Base-by-base conservation (phyloP, 1,139 yeast species). In the Cylindricascospora bacillispora region DNA sequence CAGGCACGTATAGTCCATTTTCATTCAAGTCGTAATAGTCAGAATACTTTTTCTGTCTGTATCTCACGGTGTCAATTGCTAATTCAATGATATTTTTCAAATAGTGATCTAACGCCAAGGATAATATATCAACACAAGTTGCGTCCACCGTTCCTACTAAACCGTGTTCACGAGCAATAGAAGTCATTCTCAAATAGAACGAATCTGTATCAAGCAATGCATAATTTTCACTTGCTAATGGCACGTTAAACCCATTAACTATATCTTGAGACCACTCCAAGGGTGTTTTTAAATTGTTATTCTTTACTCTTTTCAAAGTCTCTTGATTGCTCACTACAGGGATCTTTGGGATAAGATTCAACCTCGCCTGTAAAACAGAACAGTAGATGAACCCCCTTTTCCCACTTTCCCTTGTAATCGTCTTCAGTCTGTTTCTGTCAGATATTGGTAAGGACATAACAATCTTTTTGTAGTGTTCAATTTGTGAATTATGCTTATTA, bases 191-290 rank as follows among this genome's bases (percentile, higher is more conserved):
- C 21, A 75, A 63, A 30, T 73, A 69, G 30, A 92, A 57, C 28
- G 69, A 67, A 28, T 77, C 89, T 25, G 67, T 62, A 43, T 89
- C 97, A 0, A 97, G 97, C 10, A 89, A 56, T 40, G 89, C 89
- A 49, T 65, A 81, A 24, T 71, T 65, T 42, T 86, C 94, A 1
- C 83, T 65, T 1, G 92, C 69, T 23, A 89, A 62, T 4, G 93
- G 93, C 2, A 92, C 73, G 43, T 82, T 83, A 33, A 83, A 71
- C n/a, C 93, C 93, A 48, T 78, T 86, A 30, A 79, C 70, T 15
- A 89, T 85, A 51, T 92, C 98, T 53, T 85, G 95, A 17, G 92
- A 85, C 93, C 95, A 85, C 43, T 78, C 78, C 15, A 32, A 73
- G 68, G 43, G 85, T 60, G 54, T 73, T 68, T 46, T 74, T 63